These are phyloP conservation scores for Agaricus subrufescens DNA, from an alignment of 768 basidiomycete genomes.

Conservation along the genomic window DNA sequence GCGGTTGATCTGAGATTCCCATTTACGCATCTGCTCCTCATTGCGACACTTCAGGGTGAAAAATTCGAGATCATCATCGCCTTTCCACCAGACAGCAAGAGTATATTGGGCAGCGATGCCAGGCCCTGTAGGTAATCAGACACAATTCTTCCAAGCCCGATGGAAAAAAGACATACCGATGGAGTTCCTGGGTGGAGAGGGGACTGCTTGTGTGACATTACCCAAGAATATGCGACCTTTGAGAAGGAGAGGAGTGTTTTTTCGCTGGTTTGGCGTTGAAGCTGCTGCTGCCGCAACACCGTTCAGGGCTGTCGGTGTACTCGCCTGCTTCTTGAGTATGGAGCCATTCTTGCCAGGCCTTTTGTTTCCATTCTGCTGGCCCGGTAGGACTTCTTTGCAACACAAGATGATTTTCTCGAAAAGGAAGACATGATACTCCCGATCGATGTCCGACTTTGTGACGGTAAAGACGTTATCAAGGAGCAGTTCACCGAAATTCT, in stretches of 20 bases:
- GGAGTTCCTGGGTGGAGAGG: slow-evolving; percentile 51
- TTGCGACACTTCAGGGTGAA: slow-evolving; percentile 92
- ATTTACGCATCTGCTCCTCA: slow-evolving; percentile 89
- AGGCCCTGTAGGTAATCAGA: slow-evolving; percentile 31
- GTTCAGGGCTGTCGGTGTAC: slow-evolving; percentile 39
- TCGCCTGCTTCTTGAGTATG: slow-evolving; percentile 78
- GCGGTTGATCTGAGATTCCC: slow-evolving; percentile 87
- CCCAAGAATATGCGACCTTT: slow-evolving; percentile 98
- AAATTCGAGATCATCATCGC: slow-evolving; percentile 88
- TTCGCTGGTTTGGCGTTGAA: slow-evolving; percentile 53
- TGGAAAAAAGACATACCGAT: slow-evolving; percentile 43
- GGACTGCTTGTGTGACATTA: slow-evolving; percentile 83
- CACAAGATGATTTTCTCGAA: slow-evolving; percentile 99
- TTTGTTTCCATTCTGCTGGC: slow-evolving; percentile 41
- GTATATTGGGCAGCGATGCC: slow-evolving; percentile 60
- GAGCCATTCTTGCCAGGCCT: slow-evolving; percentile 83
- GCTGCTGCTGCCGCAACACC: slow-evolving; percentile 40
- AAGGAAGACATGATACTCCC: slow-evolving; percentile 97
- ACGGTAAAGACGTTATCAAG: slow-evolving; percentile 95
- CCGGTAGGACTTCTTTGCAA: slow-evolving; percentile 85
- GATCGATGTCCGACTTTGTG: slow-evolving; percentile 92
- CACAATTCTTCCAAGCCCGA: not conserved
- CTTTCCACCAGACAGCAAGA: slow-evolving; percentile 91
- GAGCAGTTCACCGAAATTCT: slow-evolving; percentile 90
- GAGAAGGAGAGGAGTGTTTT: slow-evolving; percentile 76